These are phyloP conservation scores for Tubosaeta brunneosetosa DNA, from an alignment of 768 basidiomycete species.

Conservation along the genomic window DNA sequence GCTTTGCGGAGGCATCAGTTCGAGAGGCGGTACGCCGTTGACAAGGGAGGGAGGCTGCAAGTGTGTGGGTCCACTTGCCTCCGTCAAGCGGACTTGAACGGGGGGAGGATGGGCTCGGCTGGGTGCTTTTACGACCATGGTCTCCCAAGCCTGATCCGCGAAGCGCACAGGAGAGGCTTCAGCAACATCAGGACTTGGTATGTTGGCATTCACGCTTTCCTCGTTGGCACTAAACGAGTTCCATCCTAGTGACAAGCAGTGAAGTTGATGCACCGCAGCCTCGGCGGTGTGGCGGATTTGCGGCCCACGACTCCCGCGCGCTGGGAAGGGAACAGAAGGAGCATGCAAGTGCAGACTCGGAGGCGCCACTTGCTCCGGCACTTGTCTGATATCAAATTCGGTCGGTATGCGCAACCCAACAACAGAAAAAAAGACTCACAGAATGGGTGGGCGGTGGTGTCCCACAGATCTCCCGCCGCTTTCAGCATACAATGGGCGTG, in stretches of 20 bases:
- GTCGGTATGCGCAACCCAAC: neutral
- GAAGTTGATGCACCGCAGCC: neutral
- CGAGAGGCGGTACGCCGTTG: neutral
- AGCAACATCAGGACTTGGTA: neutral
- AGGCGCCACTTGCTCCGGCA: neutral
- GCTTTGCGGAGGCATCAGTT: neutral
- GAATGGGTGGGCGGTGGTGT: neutral
- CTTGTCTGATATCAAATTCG: constrained; percentile 2
- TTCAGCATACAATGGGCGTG: neutral
- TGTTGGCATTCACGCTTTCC: neutral
- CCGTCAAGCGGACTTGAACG: constrained; percentile 1
- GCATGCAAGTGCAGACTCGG: neutral
- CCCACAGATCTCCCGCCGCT: neutral
- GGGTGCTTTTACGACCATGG: neutral
- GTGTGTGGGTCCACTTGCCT: neutral
- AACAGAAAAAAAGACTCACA: neutral
- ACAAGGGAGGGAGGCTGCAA: neutral
- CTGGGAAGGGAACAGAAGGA: neutral
- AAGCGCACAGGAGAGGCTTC: neutral
- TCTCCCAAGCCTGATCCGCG: constrained; percentile 9
- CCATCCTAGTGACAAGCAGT: neutral
- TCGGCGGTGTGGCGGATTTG: neutral
- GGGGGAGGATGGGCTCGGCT: neutral
- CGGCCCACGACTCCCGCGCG: neutral
- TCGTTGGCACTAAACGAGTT: neutral